These are phyloP conservation scores for Eucalyptus marginata DNA, from an alignment of 345 rosid species.

Conservation along the genomic window DNA sequence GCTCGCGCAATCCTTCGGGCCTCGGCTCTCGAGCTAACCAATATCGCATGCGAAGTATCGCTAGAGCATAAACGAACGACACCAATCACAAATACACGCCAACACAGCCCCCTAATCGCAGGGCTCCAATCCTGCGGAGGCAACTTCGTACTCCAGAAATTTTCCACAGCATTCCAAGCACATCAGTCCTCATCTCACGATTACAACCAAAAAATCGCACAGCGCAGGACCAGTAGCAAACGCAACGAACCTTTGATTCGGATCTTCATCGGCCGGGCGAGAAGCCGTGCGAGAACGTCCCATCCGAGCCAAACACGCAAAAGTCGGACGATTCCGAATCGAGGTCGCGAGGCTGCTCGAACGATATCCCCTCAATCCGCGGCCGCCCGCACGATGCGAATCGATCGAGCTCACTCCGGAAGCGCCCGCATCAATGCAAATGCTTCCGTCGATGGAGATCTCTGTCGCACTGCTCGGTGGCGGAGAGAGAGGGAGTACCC, in stretches of 20 bases:
- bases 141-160: not conserved
- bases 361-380: not conserved
- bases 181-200: not conserved
- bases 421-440: not conserved
- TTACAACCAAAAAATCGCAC: not conserved
- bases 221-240: not conserved
- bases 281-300: slow-evolving; percentile 16
- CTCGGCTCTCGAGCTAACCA: not conserved
- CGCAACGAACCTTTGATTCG: not conserved
- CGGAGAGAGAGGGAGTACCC: not conserved
- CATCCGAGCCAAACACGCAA: not conserved
- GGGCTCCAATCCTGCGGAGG: not conserved
- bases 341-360: not conserved
- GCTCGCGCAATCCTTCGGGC: not conserved
- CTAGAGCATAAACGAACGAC: not conserved
- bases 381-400: not conserved
- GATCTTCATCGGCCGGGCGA: slow-evolving; percentile 2
- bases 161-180: not conserved
- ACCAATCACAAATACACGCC: not conserved
- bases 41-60: not conserved
- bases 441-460: not conserved
- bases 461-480: not conserved
- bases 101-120: not conserved
- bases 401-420: not conserved
- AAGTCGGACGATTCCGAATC: not conserved